Conservation (phyloP, 1,284 basidiomycete species). For the Trametes polyzona region DNA sequence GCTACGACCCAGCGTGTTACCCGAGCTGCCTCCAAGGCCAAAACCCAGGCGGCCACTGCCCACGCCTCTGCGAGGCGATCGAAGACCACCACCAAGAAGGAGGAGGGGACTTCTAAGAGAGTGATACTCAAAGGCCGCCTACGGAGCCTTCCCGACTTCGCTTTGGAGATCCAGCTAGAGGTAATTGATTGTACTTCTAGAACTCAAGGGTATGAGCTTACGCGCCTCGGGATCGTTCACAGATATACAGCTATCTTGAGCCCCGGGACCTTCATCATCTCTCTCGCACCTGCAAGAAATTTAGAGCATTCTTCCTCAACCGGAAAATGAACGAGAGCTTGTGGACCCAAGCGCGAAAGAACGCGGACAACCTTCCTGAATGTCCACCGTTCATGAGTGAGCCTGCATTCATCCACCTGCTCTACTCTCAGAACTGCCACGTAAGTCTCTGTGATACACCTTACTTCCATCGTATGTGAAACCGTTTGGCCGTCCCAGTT, state of each 20-base stretch:
- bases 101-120: background rate
- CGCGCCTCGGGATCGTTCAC: background rate
- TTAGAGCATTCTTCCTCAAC: constrained; percentile 7
- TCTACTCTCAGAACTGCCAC: constrained; percentile 6
- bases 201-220: background rate
- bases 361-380: constrained; percentile 4
- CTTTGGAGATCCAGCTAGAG: constrained; percentile 1
- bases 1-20: background rate
- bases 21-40: background rate
- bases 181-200: background rate
- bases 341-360: constrained; percentile 2
- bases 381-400: constrained; percentile 14
- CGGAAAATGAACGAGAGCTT: background rate
- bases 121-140: background rate
- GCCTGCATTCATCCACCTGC: constrained; percentile 9
- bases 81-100: no score
- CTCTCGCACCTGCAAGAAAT: constrained; percentile 12
- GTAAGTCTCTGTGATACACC: background rate
- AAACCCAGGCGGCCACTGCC: no score
- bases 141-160: background rate
- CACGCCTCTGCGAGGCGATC: no score
- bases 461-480: background rate
- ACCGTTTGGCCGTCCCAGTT: background rate
- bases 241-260: constrained; percentile 50
- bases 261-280: constrained; percentile 40